A percentile compares a stretch with the other conserved stretches of the same genome.
Conservation (phyloP, 139 green algal genomes). For the Nannochloris sp. region DNA sequence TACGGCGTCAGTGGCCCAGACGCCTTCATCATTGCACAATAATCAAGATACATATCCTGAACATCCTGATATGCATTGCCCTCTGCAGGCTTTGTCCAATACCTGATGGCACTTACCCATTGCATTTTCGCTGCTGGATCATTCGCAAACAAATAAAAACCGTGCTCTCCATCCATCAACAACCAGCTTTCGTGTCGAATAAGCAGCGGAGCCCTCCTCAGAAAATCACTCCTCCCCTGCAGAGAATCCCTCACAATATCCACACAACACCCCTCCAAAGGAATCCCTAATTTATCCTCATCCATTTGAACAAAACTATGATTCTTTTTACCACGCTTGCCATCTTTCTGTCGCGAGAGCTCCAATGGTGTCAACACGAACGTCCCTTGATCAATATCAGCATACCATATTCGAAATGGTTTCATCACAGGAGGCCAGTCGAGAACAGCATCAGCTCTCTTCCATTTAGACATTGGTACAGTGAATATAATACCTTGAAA, state of each 20-base stretch:
- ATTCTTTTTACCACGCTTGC: not conserved
- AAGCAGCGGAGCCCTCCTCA: constrained; percentile 37
- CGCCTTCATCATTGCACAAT: constrained; percentile 18
- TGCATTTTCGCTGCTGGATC: constrained; percentile 26
- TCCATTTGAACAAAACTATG: not conserved
- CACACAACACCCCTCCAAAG: constrained; percentile 25
- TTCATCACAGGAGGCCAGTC: constrained; percentile 19
- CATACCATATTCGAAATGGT: constrained; percentile 14
- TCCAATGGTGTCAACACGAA: constrained; percentile 15
- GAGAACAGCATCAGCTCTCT: not conserved
- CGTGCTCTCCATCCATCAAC: constrained; percentile 32
- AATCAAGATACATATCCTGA: constrained; percentile 13
- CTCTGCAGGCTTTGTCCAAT: constrained; percentile 17
- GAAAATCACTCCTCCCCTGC: constrained; percentile 12
- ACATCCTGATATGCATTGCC: constrained; percentile 9
- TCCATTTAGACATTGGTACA: constrained; percentile 11
- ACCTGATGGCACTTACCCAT: constrained; percentile 24
- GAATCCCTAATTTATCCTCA: constrained; percentile 22
- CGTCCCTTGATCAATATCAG: constrained; percentile 20
- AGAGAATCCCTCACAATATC: constrained; percentile 27
- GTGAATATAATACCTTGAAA: constrained; percentile 31
- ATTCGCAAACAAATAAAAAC: constrained; percentile 35
- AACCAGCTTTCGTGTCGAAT: constrained; percentile 28
- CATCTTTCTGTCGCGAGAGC: not conserved
- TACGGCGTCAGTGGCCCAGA: not conserved